Base-by-base conservation (phyloP, 2,329 filamentous ascomycete genomes). In the Cercospora sojina region DNA sequence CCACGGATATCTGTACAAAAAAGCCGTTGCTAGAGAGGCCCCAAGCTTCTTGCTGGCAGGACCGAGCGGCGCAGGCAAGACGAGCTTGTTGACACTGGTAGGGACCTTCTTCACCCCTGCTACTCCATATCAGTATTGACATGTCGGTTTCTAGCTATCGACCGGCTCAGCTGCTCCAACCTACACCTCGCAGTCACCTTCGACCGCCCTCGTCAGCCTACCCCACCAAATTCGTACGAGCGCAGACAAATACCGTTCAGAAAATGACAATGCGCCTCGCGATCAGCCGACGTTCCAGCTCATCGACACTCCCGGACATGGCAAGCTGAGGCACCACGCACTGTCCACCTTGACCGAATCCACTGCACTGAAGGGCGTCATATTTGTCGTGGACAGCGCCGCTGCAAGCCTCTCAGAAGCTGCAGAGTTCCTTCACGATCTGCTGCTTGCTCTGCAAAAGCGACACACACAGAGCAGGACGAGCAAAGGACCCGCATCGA, bases 271-370 rank as follows among this genome's bases (percentile, higher is more conserved):
- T 25, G 84, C 87, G 9, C 80, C 80, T 58, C 79, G 82, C 68
- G 72, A 79, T 3, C 88, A 90, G 76, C 88, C 86, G 70, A 90
- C 88, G 76, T 91, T 95, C 77, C 82, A 91, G 47, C 82, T 98
- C 35, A 82, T 91, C 75, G 95, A 99, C 81, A 98, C 94, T 0
- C 95, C 95, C 0, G 95, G 95, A 43, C 95, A 99, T 81, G 93
- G 92, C 74, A 99, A 99, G 81, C 87, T 99, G 66, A 91, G 95
- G 67, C 86, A 88, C 73, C 83, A 87, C 70, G 88, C 90, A 66
- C 79, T 83, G 49, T 75, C 82, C 13, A 80, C 88, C 66, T 78
- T 79, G 60, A 75, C 82, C 20, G 75, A 78, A 35, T 73, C 79
- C 66, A 61, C 61, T 12, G 85, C 86, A 70, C 81, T 94, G 57